Conservation (phyloP, 163 green algal genomes). For the Chloroidium sp. region DNA sequence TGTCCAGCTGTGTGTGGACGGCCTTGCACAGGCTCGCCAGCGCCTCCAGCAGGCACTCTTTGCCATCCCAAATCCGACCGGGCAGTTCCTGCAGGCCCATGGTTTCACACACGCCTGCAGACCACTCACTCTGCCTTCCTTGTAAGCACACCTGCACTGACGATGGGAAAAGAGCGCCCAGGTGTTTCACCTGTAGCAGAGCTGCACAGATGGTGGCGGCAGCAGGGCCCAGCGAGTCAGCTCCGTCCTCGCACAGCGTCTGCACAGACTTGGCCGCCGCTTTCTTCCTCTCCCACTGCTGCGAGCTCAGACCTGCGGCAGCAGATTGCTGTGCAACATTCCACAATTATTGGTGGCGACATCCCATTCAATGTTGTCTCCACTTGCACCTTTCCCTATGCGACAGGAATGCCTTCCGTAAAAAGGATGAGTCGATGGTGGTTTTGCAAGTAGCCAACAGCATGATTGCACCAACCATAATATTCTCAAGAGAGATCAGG, state of each 20-base stretch:
- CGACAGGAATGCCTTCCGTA: no score
- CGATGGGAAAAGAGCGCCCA: no score
- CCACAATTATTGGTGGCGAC: no score
- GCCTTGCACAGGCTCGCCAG: slow-evolving; percentile 2
- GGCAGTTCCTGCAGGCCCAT: slow-evolving; percentile 24
- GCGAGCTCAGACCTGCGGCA: slow-evolving; percentile 30
- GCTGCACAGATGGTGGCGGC: slow-evolving; percentile 12
- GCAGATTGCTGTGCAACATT: slow-evolving; percentile 2
- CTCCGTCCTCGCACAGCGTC: slow-evolving; percentile 14
- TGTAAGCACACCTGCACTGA: no score
- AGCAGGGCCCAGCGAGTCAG: slow-evolving; percentile 22
- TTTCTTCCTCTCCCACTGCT: slow-evolving; percentile 60
- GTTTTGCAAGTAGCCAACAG: no score
- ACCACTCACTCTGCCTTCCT: no score
- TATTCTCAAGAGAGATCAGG: no score
- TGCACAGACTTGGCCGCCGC: slow-evolving; percentile 31
- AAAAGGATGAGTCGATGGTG: no score
- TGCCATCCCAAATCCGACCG: slow-evolving; percentile 73
- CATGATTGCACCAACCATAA: no score
- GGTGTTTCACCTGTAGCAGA: slow-evolving; percentile 23
- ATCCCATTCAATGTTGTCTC: background rate
- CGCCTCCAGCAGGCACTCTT: slow-evolving; percentile 35
- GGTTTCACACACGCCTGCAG: no score
- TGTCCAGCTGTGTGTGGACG: background rate
- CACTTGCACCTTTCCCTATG: no score